Conservation (phyloP, 345 rosid species). For the Carallia brachiata region DNA sequence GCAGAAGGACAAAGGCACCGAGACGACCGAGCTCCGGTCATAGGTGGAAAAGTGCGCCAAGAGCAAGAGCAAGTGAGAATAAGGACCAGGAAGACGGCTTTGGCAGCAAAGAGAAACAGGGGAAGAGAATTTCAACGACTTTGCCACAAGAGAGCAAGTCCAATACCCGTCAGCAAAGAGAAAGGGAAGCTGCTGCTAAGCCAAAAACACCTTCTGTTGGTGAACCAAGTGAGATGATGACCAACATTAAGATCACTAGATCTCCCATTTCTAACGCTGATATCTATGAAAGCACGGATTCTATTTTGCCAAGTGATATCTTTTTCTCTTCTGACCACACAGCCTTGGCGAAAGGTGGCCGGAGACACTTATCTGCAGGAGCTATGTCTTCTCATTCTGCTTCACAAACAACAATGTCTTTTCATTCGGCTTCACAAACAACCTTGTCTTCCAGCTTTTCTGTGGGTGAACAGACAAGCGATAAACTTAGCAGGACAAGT, state of each 20-base stretch:
- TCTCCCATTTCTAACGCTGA: slow-evolving; percentile 11
- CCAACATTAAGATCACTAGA: slow-evolving; percentile 37
- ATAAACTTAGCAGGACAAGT: slow-evolving; percentile 28
- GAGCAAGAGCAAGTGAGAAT: slow-evolving; percentile 29
- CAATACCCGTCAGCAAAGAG: too few species aligned
- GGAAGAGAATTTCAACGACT: slow-evolving; percentile 31
- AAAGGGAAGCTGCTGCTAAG: too few species aligned
- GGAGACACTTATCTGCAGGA: not conserved
- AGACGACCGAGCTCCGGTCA: slow-evolving; percentile 20
- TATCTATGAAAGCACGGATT: slow-evolving; percentile 42
- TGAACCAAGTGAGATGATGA: slow-evolving; percentile 56
- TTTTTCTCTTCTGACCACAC: slow-evolving; percentile 47
- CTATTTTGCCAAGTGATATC: slow-evolving; percentile 52
- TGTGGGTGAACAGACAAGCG: slow-evolving; percentile 26
- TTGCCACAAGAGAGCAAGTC: slow-evolving; percentile 16
- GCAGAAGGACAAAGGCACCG: slow-evolving; percentile 27
- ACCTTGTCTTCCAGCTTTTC: slow-evolving; percentile 24
- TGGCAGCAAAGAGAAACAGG: slow-evolving; percentile 22
- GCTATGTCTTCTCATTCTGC: too few species aligned
- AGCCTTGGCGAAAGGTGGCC: slow-evolving; percentile 23
- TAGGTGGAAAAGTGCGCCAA: slow-evolving; percentile 40
- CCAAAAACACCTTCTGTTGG: slow-evolving; percentile 33
- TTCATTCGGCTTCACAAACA: slow-evolving; percentile 17
- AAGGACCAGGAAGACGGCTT: slow-evolving; percentile 24
- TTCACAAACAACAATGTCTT: too few species aligned